Base-by-base conservation (phyloP, 345 rosid species). In the Geranium rotundifolium region DNA sequence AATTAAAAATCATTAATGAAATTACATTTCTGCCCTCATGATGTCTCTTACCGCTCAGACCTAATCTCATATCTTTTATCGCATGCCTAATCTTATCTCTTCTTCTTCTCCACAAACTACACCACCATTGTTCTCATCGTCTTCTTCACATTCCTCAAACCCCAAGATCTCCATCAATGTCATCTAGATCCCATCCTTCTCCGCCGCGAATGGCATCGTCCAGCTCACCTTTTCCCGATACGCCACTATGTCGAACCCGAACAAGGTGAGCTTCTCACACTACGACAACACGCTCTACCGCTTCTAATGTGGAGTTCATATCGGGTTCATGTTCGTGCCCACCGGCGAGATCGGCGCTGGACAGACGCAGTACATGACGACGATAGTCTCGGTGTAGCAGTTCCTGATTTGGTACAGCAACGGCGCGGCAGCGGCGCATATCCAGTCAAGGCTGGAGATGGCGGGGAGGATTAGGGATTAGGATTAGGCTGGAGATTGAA, bases 361-460 rank as follows among this genome's bases (percentile, higher is more conserved):
- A 18, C 80, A 65, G 64, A 80, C 86, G 67, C 81, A 87, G 67
- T 82, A 85, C 79, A 85, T 87, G 91, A 85, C 88, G 16, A 90
- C 90, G 12, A 85, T 82, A 59, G 87, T 87, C 65, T 63, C 90
- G 29, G 91, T 90, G 31, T 82, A 83, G 61, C 85, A 95, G 13
- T 83, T 90, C 71, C 91, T 88, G 5, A 6, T 41, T 13, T 2
- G 66, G 17, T 58, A 8, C 58, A 77, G 95, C 69, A 81, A 67
- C 29, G 96, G 97, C 3, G 93, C n/a, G n/a, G n/a, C n/a, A n/a
- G n/a, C 93, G 30, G 75, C 88, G 88, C 95, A 93, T 83, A 86
- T 93, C 15, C 85, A 86, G 77, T 86, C 95, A 55, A 78, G 82
- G 73, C 82, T 95, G 81, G 82, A 80, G 59, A 74, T 90, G 89